A percentile compares a stretch with the other conserved stretches of the same genome.
Evolutionary conservation across 805 yeast genomes (phyloP).

Genomic region (Saccharomyces mikatae): DNA sequence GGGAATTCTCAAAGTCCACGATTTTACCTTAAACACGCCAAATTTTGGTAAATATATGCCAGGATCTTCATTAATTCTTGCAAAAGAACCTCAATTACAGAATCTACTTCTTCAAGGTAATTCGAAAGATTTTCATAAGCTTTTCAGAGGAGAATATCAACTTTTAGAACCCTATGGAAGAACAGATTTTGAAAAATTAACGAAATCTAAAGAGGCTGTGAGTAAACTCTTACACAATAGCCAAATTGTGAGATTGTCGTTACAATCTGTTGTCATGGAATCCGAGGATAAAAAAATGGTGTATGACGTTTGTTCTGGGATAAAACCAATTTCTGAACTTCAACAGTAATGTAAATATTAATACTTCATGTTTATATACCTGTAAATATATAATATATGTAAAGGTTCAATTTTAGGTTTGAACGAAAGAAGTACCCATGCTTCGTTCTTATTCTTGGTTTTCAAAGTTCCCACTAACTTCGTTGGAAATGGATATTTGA

Average conservation of each 20-base stretch:
- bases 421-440: neutral
- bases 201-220: conserved; percentile 14
- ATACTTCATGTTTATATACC: neutral
- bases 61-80: conserved; percentile 38
- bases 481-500: conserved; percentile 9
- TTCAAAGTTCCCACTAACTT: neutral
- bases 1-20: conserved; percentile 13
- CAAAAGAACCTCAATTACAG: conserved; percentile 21
- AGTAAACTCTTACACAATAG: conserved; percentile 13
- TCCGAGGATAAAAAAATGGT: conserved; percentile 13
- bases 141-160: conserved; percentile 20
- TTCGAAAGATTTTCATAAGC: conserved; percentile 7
- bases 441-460: neutral
- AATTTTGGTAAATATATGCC: conserved; percentile 66
- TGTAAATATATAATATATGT: neutral
- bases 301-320: conserved; percentile 27
- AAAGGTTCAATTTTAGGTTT: neutral
- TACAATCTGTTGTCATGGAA: conserved; percentile 14
- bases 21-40: conserved; percentile 37
- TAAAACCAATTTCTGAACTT: conserved; percentile 22
- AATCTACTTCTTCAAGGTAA: conserved; percentile 14
- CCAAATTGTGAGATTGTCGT: conserved; percentile 18
- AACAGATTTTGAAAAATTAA: conserved; percentile 11
- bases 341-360: neutral
- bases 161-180: conserved; percentile 4